These are phyloP conservation scores for Apocynum venetum DNA, from an alignment of 257 asterid species.

Conservation along the genomic window DNA sequence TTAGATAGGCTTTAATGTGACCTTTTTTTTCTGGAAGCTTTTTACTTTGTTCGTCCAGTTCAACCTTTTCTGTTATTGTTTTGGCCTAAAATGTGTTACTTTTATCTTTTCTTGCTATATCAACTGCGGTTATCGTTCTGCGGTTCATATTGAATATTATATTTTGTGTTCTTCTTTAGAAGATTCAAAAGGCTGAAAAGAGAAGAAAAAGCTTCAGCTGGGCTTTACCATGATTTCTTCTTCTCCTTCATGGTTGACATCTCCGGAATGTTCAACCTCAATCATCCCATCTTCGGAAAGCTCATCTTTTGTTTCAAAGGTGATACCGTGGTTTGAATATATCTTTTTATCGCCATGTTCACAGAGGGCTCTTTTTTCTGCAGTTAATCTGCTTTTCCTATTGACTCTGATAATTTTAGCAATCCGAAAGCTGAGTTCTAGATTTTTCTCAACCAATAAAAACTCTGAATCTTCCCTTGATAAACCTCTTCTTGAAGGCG, in stretches of 20 bases:
- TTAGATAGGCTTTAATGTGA: too few species aligned
- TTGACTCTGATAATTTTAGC: slow-evolving; percentile 24
- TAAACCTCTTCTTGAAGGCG: slow-evolving; percentile 42
- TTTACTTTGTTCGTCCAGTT: too few species aligned
- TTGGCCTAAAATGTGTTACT: too few species aligned
- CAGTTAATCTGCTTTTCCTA: slow-evolving; percentile 37
- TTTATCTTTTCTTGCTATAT: too few species aligned
- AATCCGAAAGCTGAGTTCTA: slow-evolving; percentile 24
- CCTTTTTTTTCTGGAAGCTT: too few species aligned
- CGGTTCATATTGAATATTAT: too few species aligned
- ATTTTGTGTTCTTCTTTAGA: slow-evolving; percentile 11
- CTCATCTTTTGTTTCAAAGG: slow-evolving; percentile 17
- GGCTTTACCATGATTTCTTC: slow-evolving; percentile 25
- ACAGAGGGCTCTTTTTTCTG: slow-evolving; percentile 42
- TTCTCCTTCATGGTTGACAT: slow-evolving; percentile 36
- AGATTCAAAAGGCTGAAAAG: background rate
- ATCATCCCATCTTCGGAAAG: slow-evolving; percentile 22
- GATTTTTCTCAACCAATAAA: slow-evolving; percentile 13
- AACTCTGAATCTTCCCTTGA: slow-evolving; percentile 20
- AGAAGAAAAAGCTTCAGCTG: slow-evolving; percentile 5
- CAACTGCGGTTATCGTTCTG: too few species aligned
- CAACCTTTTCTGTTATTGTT: too few species aligned
- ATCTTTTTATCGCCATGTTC: slow-evolving; percentile 52
- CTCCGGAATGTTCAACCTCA: slow-evolving; percentile 43
- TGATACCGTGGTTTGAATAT: slow-evolving; percentile 33